Evolutionary conservation across 192 early-diverging fungal genomes (phyloP).

Genomic region (Backusella psychrophila): DNA sequence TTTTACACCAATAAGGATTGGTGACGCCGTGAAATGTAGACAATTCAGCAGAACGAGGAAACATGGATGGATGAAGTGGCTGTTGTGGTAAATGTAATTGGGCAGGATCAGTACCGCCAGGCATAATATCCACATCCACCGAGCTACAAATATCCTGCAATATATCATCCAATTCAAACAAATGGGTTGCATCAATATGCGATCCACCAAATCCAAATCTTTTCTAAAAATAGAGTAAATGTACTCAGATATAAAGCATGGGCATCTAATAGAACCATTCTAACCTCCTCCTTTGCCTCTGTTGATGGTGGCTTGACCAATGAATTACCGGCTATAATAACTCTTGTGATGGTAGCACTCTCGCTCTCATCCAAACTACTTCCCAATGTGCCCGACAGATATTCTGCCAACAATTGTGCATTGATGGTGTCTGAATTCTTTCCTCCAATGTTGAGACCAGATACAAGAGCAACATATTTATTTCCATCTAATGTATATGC

Average conservation of each 20-base stretch:
- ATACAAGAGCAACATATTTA: constrained; percentile 76
- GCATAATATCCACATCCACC: constrained; percentile 75
- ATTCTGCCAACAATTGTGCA: constrained; percentile 76
- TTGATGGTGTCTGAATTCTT: constrained; percentile 50
- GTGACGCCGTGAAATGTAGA: constrained; percentile 69
- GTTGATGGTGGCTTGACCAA: constrained; percentile 43
- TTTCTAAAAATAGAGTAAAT: constrained; percentile 30
- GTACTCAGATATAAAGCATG: not conserved
- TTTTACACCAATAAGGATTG: constrained; percentile 74
- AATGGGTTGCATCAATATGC: constrained; percentile 44
- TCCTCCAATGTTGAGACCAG: constrained; percentile 71
- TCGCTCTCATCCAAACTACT: constrained; percentile 50
- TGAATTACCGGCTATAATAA: constrained; percentile 78
- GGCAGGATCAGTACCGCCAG: constrained; percentile 79
- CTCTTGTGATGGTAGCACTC: constrained; percentile 59
- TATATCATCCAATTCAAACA: constrained; percentile 59
- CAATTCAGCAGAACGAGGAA: constrained; percentile 55
- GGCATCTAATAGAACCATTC: not conserved
- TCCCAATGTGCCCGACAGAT: constrained; percentile 75
- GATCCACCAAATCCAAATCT: constrained; percentile 51
- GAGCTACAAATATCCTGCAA: constrained; percentile 62
- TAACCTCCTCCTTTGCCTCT: constrained; percentile 34
- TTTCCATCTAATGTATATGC: constrained; percentile 8
- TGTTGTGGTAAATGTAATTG: constrained; percentile 84
- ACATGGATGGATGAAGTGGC: constrained; percentile 71